These are phyloP conservation scores for Vicia faba DNA, from an alignment of 306 rosid genomes.

Conservation along the genomic window DNA sequence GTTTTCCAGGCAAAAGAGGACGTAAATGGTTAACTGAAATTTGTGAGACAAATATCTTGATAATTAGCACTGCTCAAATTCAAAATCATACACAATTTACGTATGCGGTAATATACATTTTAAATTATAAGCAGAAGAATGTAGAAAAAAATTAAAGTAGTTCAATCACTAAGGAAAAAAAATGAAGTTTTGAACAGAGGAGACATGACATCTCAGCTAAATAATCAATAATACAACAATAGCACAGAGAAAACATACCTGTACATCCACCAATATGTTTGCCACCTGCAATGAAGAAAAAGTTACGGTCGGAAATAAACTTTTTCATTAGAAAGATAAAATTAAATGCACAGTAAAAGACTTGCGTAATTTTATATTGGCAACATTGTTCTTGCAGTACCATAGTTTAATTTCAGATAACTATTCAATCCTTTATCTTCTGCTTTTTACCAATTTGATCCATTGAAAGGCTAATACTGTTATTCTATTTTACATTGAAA, in stretches of 20 bases:
- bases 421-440: too few relatives aligned
- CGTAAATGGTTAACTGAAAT: neutral
- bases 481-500: too few relatives aligned
- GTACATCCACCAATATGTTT: constrained; percentile 94
- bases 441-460: too few relatives aligned
- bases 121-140: constrained; percentile 12
- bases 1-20: neutral
- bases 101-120: constrained; percentile 5
- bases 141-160: neutral
- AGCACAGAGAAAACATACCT: constrained; percentile 50
- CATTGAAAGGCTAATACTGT: too few relatives aligned
- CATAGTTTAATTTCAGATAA: too few relatives aligned
- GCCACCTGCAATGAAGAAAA: constrained; percentile 71
- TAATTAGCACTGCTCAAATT: constrained; percentile 12
- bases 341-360: constrained; percentile 14
- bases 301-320: constrained; percentile 32
- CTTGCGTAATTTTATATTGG: neutral
- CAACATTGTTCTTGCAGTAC: too few relatives aligned
- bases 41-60: neutral
- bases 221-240: constrained; percentile 16
- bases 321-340: constrained; percentile 16
- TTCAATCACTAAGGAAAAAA: constrained; percentile 10
- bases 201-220: constrained; percentile 7
- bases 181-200: constrained; percentile 6
- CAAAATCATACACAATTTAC: constrained; percentile 14